Evolutionary conservation across 2,329 filamentous ascomycete species (phyloP), one percentile per base, ranked within the genome.

Genomic region (Xylaria arbuscula): DNA sequence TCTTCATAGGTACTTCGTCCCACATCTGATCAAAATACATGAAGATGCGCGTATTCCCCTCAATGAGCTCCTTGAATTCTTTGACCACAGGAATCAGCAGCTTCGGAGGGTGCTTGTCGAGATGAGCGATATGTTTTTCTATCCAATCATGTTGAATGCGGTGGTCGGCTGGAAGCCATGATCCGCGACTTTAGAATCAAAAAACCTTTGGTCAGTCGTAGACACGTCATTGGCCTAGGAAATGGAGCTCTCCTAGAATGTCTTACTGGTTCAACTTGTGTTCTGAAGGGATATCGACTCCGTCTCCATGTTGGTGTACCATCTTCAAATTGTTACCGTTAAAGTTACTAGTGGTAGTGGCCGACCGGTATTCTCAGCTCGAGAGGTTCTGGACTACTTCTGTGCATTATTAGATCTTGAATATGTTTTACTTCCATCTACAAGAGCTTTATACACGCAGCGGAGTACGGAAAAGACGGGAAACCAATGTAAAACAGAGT

Each of bases 21-120:
- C 91, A 93, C 91, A 93, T 93, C 70, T 85, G 82, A 28, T 82
- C 81, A 75, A 92, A 88, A 76, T 89, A 87, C 84, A 92, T 89
- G 81, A 88, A 90, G 32, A 93, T 81, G 24, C 89, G 85, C 1
- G 89, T 81, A 70, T 88, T 88, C 34, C 78, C 78, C 76, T 93
- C 90, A 70, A 93, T 92, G 28, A 92, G 80, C 1, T 86, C 77
- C 74, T 89, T 84, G 80, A 93, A 92, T 70, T 92, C 90, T 69
- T 85, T 73, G 0, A 93, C 78, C 0, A 88, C 88, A 0, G 89
- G 89, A 13, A 86, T 83, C 0, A 92, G 81, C 1, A 84, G 77
- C 71, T 85, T 79, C 4, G 79, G 75, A 8, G 81, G 79, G 65
- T 86, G 79, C 17, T 81, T 78, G 72, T 89, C 86, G 24, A 89